Percentiles rank a stretch among this genome's conserved stretches.
phyloP scores from a whole-genome alignment of 78 protist genomes.

The Pigoraptor vietnamica region DNA sequence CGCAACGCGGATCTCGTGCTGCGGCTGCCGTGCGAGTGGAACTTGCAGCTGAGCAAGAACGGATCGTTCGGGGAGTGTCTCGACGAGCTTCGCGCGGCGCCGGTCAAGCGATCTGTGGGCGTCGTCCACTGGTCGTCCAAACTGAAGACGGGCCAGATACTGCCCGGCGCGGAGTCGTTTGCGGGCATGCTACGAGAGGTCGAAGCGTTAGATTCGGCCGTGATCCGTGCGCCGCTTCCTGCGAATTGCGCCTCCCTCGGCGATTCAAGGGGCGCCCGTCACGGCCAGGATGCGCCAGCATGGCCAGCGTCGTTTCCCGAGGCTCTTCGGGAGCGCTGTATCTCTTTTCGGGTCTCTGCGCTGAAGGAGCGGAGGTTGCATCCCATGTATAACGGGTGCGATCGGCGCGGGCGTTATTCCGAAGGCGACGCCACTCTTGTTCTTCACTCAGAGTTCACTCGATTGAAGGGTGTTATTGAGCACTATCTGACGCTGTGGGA shows the following conservation, averaged over 20 bases:
- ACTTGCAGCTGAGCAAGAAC: background rate
- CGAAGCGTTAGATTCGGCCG: background rate
- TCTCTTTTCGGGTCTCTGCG: background rate
- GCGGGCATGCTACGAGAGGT: background rate
- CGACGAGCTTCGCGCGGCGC: background rate
- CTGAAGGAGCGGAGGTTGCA: background rate
- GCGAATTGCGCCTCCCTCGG: no score
- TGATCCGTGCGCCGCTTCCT: background rate
- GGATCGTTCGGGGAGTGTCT: background rate
- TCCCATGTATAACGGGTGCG: background rate
- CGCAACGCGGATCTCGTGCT: background rate
- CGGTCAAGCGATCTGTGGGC: background rate
- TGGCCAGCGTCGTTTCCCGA: background rate
- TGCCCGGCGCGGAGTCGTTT: background rate
- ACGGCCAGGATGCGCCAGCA: background rate
- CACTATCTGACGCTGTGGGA: background rate
- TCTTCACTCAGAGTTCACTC: background rate
- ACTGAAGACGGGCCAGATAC: background rate
- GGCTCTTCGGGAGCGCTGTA: background rate
- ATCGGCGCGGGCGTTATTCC: background rate
- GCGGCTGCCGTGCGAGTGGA: background rate
- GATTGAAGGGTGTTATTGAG: background rate
- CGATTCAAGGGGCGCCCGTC: no score
- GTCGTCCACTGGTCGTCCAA: background rate
- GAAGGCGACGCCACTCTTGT: background rate